Conservation (phyloP, 2,329 filamentous ascomycete species). For the Gliomastix tumulicola region DNA sequence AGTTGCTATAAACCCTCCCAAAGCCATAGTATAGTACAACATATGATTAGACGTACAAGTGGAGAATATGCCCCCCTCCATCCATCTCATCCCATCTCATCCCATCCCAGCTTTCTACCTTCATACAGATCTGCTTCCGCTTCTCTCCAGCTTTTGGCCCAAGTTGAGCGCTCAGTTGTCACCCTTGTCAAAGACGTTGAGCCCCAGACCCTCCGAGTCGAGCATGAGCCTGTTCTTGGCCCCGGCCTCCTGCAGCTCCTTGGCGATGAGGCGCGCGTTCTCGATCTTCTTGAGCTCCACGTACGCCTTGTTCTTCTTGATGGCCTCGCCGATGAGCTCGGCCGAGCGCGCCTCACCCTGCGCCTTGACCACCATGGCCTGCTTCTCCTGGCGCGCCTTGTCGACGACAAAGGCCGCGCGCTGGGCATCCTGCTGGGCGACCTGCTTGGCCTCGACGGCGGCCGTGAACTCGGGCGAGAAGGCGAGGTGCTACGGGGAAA, state of each 20-base stretch:
- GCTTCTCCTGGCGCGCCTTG: slow-evolving; percentile 98
- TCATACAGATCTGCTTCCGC: too few relatives aligned
- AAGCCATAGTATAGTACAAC: too few relatives aligned
- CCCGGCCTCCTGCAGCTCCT: slow-evolving; percentile 75
- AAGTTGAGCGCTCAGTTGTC: slow-evolving; percentile 25
- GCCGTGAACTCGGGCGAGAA: slow-evolving; percentile 71
- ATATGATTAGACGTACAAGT: slow-evolving; percentile 26
- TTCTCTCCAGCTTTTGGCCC: too few relatives aligned
- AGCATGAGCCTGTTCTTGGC: slow-evolving; percentile 92
- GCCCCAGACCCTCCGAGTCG: slow-evolving; percentile 80
- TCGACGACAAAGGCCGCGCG: slow-evolving; percentile 95
- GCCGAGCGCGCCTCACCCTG: slow-evolving; percentile 98
- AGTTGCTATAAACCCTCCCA: too few relatives aligned
- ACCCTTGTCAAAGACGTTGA: slow-evolving; percentile 67
- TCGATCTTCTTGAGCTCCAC: slow-evolving; percentile 97
- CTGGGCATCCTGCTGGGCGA: slow-evolving; percentile 88
- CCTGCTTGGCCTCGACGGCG: slow-evolving; percentile 67
- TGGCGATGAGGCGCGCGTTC: slow-evolving; percentile 86
- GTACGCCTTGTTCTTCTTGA: slow-evolving; percentile 99
- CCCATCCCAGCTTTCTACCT: too few relatives aligned
- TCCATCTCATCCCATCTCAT: too few relatives aligned
- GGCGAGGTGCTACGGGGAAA: slow-evolving; percentile 51
- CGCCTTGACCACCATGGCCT: slow-evolving; percentile 95
- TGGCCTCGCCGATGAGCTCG: slow-evolving; percentile 95
- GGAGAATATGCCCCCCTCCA: too few relatives aligned